phyloP scores from a whole-genome alignment of 2,329 filamentous ascomycete genomes.

The Pestalotiopsis sp. region DNA sequence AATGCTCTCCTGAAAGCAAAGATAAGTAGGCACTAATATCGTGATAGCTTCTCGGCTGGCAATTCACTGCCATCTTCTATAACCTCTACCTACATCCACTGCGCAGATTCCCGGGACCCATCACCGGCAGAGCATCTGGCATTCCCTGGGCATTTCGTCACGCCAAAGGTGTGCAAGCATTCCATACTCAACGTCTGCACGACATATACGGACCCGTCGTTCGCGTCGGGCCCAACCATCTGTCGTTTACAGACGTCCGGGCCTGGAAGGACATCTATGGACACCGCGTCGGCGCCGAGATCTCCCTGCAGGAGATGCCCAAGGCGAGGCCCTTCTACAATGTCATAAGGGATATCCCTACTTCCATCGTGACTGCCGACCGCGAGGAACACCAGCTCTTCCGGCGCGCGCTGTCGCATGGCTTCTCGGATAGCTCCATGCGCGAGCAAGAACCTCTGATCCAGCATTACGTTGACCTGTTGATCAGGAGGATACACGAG shows the following conservation, averaged over 20 bases:
- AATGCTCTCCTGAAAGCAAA: neutral
- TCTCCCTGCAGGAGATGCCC: slow-evolving; percentile 22
- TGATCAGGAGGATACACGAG: slow-evolving; percentile 39
- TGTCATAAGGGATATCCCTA: slow-evolving; percentile 19
- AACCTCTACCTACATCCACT: slow-evolving; percentile 32
- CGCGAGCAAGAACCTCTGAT: slow-evolving; percentile 33
- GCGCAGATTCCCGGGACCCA: slow-evolving; percentile 26
- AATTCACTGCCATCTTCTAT: slow-evolving; percentile 22
- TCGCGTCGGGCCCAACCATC: slow-evolving; percentile 26
- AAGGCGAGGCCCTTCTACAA: slow-evolving; percentile 21
- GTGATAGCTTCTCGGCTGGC: slow-evolving; percentile 21
- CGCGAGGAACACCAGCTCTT: slow-evolving; percentile 28
- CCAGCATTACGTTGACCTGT: slow-evolving; percentile 39
- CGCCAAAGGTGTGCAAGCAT: slow-evolving; percentile 21
- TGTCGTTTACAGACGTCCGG: slow-evolving; percentile 29
- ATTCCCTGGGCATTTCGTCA: slow-evolving; percentile 26
- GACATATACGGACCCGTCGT: slow-evolving; percentile 24
- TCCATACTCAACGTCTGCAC: slow-evolving; percentile 26
- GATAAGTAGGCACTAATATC: neutral
- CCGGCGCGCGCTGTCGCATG: slow-evolving; percentile 30
- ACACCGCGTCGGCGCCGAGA: slow-evolving; percentile 26
- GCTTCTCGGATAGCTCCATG: slow-evolving; percentile 30
- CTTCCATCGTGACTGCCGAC: slow-evolving; percentile 29
- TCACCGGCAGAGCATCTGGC: slow-evolving; percentile 20
- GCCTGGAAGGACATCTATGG: slow-evolving; percentile 37